Evolutionary conservation across 192 early-diverging fungal genomes (phyloP).

Genomic region (Backusella macrospora): DNA sequence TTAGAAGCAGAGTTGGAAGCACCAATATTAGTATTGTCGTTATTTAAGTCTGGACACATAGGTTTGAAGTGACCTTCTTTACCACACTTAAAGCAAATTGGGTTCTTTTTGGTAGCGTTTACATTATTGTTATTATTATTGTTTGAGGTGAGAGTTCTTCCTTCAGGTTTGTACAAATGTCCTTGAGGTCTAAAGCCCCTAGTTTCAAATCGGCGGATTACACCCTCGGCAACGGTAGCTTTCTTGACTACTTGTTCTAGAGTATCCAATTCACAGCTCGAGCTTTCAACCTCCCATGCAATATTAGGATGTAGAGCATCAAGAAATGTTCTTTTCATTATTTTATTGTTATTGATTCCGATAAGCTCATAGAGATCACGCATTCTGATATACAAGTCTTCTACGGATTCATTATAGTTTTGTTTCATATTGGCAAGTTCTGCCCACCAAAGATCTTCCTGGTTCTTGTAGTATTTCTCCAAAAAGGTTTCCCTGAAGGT

Average conservation of each 20-base stretch:
- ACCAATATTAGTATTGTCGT: too few relatives aligned
- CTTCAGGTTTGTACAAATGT: not conserved
- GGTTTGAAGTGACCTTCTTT: conserved; percentile 11
- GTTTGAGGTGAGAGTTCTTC: not conserved
- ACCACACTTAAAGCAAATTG: conserved; percentile 7
- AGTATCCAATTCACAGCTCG: not conserved
- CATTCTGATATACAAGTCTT: not conserved
- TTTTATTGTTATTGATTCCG: not conserved
- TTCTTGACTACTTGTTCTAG: not conserved
- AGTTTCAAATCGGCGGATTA: too few relatives aligned
- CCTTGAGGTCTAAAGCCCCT: too few relatives aligned
- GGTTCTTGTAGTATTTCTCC: not conserved
- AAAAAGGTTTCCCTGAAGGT: not conserved
- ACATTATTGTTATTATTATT: not conserved
- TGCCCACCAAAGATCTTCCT: conserved; percentile 10
- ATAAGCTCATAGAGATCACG: not conserved
- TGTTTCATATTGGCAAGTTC: not conserved
- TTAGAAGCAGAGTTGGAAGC: not conserved
- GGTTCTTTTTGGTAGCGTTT: not conserved
- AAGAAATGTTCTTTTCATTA: not conserved
- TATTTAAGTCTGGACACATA: not conserved
- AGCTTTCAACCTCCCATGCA: conserved; percentile 1
- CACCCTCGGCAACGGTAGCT: not conserved
- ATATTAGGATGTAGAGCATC: conserved; percentile 3
- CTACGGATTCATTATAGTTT: not conserved